phyloP scores from a whole-genome alignment of 495 filamentous ascomycete species.

The Penicillium subrubescens region DNA sequence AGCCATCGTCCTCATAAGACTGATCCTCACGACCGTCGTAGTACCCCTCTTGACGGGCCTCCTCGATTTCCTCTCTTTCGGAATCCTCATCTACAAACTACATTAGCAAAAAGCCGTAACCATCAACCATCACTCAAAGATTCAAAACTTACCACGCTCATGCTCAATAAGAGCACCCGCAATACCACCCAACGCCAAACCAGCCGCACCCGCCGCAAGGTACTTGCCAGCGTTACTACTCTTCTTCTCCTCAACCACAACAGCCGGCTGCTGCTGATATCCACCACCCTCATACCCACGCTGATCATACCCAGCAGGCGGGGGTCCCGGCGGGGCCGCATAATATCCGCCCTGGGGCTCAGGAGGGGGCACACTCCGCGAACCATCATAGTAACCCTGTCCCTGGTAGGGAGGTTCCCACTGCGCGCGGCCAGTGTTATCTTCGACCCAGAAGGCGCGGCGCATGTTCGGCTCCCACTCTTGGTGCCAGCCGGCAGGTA shows the following conservation, averaged over 20 bases:
- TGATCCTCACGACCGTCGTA: constrained; percentile 29
- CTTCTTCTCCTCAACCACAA: constrained; percentile 42
- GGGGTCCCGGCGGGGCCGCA: constrained; percentile 21
- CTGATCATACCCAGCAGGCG: constrained; percentile 20
- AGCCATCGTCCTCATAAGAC: constrained; percentile 22
- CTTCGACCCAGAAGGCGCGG: constrained; percentile 63
- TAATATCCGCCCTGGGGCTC: constrained; percentile 29
- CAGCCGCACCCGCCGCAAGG: constrained; percentile 53
- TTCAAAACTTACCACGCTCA: constrained; percentile 48
- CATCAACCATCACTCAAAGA: not conserved
- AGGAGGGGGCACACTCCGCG: constrained; percentile 28
- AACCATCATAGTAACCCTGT: constrained; percentile 20
- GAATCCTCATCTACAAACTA: constrained; percentile 19
- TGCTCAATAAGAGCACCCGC: constrained; percentile 59
- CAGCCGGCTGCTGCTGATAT: constrained; percentile 27
- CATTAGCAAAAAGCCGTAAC: not conserved
- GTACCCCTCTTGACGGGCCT: constrained; percentile 19
- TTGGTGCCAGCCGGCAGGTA: constrained; percentile 61
- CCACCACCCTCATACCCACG: constrained; percentile 17
- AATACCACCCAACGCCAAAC: constrained; percentile 56
- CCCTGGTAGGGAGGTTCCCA: constrained; percentile 54
- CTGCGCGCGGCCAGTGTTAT: constrained; percentile 59
- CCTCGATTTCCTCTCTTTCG: not conserved
- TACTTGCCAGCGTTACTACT: constrained; percentile 38
- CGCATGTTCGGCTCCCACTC: constrained; percentile 59